Evolutionary conservation across 2,329 filamentous ascomycete species (phyloP).

Genomic region (Neofusicoccum sp.): DNA sequence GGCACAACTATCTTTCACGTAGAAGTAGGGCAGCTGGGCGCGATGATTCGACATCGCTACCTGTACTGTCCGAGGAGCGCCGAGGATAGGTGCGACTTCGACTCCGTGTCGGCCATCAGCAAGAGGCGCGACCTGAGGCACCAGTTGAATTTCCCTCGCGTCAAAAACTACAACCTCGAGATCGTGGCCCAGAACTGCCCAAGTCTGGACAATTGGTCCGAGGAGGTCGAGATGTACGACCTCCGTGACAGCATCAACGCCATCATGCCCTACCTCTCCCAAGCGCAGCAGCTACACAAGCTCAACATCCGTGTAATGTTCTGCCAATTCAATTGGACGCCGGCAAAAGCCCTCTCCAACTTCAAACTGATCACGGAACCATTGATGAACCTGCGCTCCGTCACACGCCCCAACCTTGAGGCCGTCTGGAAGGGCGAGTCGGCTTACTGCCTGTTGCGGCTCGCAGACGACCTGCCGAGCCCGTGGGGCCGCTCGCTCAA

Average conservation of each 20-base stretch:
- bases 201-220: slow-evolving; percentile 26
- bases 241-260: slow-evolving; percentile 23
- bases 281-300: slow-evolving; percentile 28
- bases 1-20: slow-evolving; percentile 31
- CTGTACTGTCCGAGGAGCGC: slow-evolving; percentile 30
- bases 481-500: neutral
- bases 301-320: slow-evolving; percentile 32
- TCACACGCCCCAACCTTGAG: slow-evolving; percentile 27
- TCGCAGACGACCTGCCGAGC: neutral
- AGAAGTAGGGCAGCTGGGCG: slow-evolving; percentile 32
- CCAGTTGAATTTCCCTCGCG: slow-evolving; percentile 28
- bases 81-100: slow-evolving; percentile 27
- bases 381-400: slow-evolving; percentile 32
- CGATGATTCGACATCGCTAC: slow-evolving; percentile 33
- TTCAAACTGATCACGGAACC: slow-evolving; percentile 29
- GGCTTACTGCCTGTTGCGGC: neutral
- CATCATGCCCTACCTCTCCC: slow-evolving; percentile 1
- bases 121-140: slow-evolving; percentile 27
- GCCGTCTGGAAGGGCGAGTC: slow-evolving; percentile 26
- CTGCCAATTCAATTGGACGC: slow-evolving; percentile 27
- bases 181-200: slow-evolving; percentile 30
- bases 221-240: slow-evolving; percentile 38
- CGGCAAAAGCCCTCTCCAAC: slow-evolving; percentile 26
- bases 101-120: slow-evolving; percentile 23
- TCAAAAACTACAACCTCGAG: slow-evolving; percentile 35